Percentiles rank a stretch among this genome's conserved stretches.
phyloP scores from a whole-genome alignment of 176 grass and related monocot species.

The Cocos nucifera region DNA sequence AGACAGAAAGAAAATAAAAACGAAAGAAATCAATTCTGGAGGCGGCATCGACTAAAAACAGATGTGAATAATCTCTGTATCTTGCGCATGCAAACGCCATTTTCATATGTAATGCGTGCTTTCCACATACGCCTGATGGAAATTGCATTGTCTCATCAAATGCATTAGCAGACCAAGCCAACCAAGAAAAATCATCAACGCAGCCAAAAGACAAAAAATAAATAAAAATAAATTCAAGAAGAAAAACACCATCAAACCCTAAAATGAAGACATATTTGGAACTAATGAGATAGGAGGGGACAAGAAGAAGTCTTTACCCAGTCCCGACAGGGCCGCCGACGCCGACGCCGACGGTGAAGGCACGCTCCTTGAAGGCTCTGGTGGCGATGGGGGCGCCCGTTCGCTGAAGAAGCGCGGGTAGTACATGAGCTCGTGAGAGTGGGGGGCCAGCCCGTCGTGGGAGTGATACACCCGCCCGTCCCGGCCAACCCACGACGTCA shows the following conservation, averaged over 20 bases:
- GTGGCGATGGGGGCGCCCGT: constrained; percentile 53
- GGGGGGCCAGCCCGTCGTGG: constrained; percentile 87
- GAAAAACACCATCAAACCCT: too few relatives aligned
- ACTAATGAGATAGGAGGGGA: not conserved
- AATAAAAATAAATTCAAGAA: too few relatives aligned
- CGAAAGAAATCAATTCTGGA: too few relatives aligned
- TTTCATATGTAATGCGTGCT: too few relatives aligned
- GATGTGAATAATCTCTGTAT: too few relatives aligned
- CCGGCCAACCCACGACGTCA: constrained; percentile 49
- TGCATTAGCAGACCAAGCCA: not conserved
- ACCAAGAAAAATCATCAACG: not conserved
- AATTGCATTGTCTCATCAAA: too few relatives aligned
- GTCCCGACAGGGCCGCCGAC: constrained; percentile 93
- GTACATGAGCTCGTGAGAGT: constrained; percentile 95
- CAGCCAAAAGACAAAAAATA: not conserved
- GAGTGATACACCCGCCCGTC: constrained; percentile 85
- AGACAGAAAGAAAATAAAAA: too few relatives aligned
- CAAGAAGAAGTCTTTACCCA: constrained; percentile 31
- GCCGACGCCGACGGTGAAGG: constrained; percentile 92
- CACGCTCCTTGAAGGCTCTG: constrained; percentile 67
- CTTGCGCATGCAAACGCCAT: too few relatives aligned
- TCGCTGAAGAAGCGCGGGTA: constrained; percentile 83
- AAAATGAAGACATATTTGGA: not conserved
- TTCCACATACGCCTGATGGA: too few relatives aligned
- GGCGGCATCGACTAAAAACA: too few relatives aligned